phyloP scores from a whole-genome alignment of 768 basidiomycete species.

The Psilocybe cyanescens region DNA sequence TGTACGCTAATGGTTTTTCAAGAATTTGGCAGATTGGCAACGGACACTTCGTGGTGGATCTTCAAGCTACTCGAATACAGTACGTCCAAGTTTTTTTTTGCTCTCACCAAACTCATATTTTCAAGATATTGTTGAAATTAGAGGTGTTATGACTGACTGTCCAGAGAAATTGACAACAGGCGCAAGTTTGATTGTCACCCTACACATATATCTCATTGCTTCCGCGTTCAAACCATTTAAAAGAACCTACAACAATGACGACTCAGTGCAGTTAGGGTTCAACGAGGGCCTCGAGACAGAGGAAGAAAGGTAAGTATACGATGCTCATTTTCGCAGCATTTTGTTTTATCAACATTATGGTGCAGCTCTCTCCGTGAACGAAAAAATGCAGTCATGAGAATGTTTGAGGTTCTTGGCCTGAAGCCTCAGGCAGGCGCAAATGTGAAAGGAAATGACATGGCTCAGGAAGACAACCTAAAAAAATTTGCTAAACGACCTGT shows the following conservation, averaged over 20 bases:
- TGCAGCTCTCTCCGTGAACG: constrained; percentile 69
- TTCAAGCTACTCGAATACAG: constrained; percentile 75
- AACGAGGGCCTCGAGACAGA: constrained; percentile 81
- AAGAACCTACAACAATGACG: constrained; percentile 36
- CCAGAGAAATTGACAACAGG: constrained; percentile 74
- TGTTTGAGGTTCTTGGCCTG: constrained; percentile 77
- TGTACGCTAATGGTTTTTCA: not conserved
- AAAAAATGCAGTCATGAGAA: constrained; percentile 69
- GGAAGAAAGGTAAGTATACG: constrained; percentile 60
- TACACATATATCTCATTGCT: constrained; percentile 70
- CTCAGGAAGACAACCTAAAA: constrained; percentile 45
- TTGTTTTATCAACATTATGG: not conserved
- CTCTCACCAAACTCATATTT: not conserved
- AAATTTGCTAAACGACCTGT: constrained; percentile 39
- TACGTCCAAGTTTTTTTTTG: constrained; percentile 29
- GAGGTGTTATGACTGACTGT: constrained; percentile 78
- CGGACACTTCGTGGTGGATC: constrained; percentile 73
- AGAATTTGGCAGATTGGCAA: constrained; percentile 83
- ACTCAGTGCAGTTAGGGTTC: constrained; percentile 46
- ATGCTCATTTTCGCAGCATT: not conserved
- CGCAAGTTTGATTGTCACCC: constrained; percentile 74
- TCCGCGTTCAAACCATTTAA: constrained; percentile 66
- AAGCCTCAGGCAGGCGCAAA: constrained; percentile 59
- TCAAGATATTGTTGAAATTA: constrained; percentile 68
- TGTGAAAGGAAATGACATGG: constrained; percentile 34